Base-by-base conservation (phyloP, 768 basidiomycete genomes). In the Collybia mongolica region DNA sequence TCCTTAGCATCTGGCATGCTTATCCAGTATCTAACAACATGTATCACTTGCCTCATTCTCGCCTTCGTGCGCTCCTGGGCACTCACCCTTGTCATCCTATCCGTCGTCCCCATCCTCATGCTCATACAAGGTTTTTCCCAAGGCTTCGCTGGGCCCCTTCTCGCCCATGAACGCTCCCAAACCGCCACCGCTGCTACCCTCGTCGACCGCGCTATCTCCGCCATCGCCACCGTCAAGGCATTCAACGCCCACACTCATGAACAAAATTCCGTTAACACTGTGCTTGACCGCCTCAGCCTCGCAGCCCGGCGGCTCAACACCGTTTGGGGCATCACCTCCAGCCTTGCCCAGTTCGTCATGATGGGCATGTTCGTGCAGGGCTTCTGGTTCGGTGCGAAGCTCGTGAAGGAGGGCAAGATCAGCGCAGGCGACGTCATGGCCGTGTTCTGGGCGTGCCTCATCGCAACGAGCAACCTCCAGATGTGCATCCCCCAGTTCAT, bases 381-480 rank as follows among this genome's bases (percentile, higher is more conserved):
- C 0, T 98, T 98, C 69, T 98, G 96, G 94, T 98, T 87, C 61
- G 96, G 95, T 11, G 79, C 88, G 2, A 86, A 88, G 62, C 79
- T 97, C 45, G 93, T 99, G n/a, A 70, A 83, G n/a, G 76, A 85
- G 11, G 89, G 88, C 14, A 81, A 75, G 54, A 76, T 82, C 46
- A 70, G 70, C 3, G 72, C 88, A 0, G 93, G 93, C 1, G 80
- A 86, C 29, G 89, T 98, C 54, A 95, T 94, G 87, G 85, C 89
- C n/a, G 92, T 95, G 45, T 99, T 98, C 66, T 98, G 96, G 95
- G 94, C 96, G 0, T 94, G 92, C 64, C 73, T 98, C 18, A 89
- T 98, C 53, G 93, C 92, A 0, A 87, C 89, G 1, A 86, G 80
- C 58, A 93, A 92, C 65, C 70, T 97, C 2, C 93, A 97, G 64